Conservation (phyloP, 306 rosid species). For the Malus sylvestris region DNA sequence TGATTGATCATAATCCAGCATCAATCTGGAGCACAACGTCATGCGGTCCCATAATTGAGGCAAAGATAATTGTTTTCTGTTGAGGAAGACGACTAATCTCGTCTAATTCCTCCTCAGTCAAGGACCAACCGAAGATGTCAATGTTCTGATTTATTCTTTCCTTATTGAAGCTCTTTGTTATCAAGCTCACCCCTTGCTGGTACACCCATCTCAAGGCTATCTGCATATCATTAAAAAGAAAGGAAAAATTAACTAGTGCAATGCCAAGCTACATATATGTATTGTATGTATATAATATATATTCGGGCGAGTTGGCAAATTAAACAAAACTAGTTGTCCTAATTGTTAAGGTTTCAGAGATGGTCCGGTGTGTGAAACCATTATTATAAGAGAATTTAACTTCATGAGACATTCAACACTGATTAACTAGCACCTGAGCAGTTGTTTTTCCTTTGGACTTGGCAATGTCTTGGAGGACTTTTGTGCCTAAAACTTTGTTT, state of each 20-base stretch:
- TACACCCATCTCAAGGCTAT: constrained; percentile 44
- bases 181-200: constrained; percentile 38
- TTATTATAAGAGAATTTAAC: background rate
- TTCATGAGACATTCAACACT: background rate
- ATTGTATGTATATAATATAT: too few species aligned
- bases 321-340: background rate
- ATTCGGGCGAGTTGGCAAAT: too few species aligned
- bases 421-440: constrained; percentile 34
- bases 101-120: constrained; percentile 24
- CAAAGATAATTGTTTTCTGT: constrained; percentile 25
- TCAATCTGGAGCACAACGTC: constrained; percentile 32
- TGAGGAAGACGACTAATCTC: constrained; percentile 32
- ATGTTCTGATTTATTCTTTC: constrained; percentile 40
- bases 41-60: constrained; percentile 30
- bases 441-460: constrained; percentile 30
- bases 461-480: constrained; percentile 30
- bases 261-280: too few species aligned
- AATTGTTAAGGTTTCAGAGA: background rate
- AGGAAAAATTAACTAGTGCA: background rate
- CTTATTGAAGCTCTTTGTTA: constrained; percentile 34
- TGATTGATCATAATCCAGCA: constrained; percentile 18
- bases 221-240: constrained; percentile 4
- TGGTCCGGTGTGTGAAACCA: background rate
- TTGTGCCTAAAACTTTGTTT: constrained; percentile 20
- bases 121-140: constrained; percentile 35